These are phyloP conservation scores for Prunus dulcis DNA, from an alignment of 306 rosid species.

Conservation along the genomic window DNA sequence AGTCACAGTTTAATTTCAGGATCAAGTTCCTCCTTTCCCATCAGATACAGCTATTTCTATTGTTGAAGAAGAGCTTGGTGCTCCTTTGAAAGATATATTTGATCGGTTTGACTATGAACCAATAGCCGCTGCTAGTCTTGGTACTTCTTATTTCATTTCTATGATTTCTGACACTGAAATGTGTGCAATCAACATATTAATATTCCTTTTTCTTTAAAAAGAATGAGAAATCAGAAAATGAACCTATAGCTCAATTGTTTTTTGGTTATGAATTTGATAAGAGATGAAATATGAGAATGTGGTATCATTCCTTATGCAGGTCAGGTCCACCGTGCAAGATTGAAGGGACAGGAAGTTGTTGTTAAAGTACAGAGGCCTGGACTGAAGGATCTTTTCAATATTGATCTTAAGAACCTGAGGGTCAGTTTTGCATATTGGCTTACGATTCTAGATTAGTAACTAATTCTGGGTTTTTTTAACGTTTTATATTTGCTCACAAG, in stretches of 20 bases:
- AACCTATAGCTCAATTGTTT: neutral
- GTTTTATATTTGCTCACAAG: neutral
- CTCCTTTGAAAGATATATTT: slow-evolving; percentile 58
- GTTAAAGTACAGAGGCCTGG: slow-evolving; percentile 99
- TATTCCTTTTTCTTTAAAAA: neutral
- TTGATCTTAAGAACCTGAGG: slow-evolving; percentile 96
- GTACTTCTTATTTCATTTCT: slow-evolving; percentile 45
- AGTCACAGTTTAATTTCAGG: slow-evolving; percentile 50
- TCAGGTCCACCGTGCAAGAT: slow-evolving; percentile 96
- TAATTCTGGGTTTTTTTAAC: neutral
- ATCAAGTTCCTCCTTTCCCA: slow-evolving; percentile 99
- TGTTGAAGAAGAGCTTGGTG: slow-evolving; percentile 91
- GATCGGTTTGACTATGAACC: slow-evolving; percentile 92
- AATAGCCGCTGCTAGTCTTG: slow-evolving; percentile 99
- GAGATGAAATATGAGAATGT: slow-evolving; percentile 8
- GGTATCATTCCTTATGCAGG: slow-evolving; percentile 51
- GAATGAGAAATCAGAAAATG: neutral
- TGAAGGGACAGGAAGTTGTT: slow-evolving; percentile 83
- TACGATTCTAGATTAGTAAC: slow-evolving; percentile 7
- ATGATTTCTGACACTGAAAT: slow-evolving; percentile 7
- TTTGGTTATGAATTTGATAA: slow-evolving; percentile 5
- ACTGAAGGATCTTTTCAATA: slow-evolving; percentile 90
- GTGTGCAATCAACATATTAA: neutral
- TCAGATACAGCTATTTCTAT: slow-evolving; percentile 80
- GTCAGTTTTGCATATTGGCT: slow-evolving; percentile 51